A percentile compares a stretch with the other conserved stretches of the same genome.
These are phyloP conservation scores for Conticribra guillardii DNA, from an alignment of 108 stramenopile genomes.

Conservation along the genomic window DNA sequence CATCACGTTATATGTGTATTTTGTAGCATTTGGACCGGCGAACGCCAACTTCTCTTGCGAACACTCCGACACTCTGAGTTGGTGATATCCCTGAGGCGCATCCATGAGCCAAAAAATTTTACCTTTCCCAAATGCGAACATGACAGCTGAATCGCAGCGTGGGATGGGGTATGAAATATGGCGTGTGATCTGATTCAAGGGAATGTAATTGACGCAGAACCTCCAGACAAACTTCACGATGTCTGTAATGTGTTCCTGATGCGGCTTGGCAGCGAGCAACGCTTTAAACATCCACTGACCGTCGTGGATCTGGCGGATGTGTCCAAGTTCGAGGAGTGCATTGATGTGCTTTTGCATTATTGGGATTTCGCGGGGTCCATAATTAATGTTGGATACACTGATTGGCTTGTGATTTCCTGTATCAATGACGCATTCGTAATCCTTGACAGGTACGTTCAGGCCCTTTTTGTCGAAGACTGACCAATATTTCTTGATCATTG, in stretches of 20 bases:
- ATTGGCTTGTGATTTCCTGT: slow-evolving; percentile 1
- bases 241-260: neutral
- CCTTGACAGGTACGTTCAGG: neutral
- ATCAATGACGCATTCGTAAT: slow-evolving; percentile 1
- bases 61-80: neutral
- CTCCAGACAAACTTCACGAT: neutral
- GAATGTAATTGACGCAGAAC: neutral
- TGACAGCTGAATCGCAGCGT: slow-evolving; percentile 6
- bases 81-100: slow-evolving; percentile 5
- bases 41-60: neutral
- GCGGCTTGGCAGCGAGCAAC: neutral
- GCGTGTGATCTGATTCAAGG: neutral
- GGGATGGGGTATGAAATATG: neutral
- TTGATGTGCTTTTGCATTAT: neutral
- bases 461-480: neutral
- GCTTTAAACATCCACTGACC: neutral
- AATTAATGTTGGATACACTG: neutral
- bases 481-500: neutral
- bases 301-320: neutral
- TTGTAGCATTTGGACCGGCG: slow-evolving; percentile 1
- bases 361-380: neutral
- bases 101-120: neutral
- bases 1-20: slow-evolving; percentile 10
- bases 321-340: too few relatives aligned
- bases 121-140: neutral